These are phyloP conservation scores for Tricholoma saponaceum DNA, from an alignment of 768 basidiomycete species.

Conservation along the genomic window DNA sequence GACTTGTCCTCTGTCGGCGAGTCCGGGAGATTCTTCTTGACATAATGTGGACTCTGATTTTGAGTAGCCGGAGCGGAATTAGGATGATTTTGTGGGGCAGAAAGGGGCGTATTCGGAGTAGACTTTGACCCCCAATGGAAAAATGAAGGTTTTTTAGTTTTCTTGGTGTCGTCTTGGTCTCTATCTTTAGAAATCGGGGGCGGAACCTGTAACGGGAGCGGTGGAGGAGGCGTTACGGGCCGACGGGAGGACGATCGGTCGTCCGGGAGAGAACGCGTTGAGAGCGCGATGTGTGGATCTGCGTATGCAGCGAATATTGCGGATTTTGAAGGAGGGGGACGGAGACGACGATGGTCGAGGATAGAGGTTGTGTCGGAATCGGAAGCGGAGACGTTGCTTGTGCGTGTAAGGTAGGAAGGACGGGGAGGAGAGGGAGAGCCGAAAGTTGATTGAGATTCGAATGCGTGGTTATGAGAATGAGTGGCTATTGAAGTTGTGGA, in stretches of 20 bases:
- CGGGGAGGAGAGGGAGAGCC: conserved; percentile 22
- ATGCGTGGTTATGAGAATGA: too few relatives aligned
- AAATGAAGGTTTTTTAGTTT: conserved; percentile 27
- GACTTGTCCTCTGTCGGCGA: conserved; percentile 24
- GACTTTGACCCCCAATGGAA: conserved; percentile 38
- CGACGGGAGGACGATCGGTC: conserved; percentile 21
- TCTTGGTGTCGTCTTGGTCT: background rate
- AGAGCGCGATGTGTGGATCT: conserved; percentile 47
- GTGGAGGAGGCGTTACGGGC: conserved; percentile 8
- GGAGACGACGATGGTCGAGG: conserved; percentile 35
- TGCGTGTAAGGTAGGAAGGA: conserved; percentile 26
- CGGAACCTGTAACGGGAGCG: conserved; percentile 16
- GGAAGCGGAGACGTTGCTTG: conserved; percentile 36
- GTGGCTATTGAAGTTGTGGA: too few relatives aligned
- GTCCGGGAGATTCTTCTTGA: background rate
- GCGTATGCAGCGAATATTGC: conserved; percentile 59
- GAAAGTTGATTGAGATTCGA: background rate
- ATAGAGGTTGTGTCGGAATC: conserved; percentile 45
- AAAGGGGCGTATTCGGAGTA: background rate
- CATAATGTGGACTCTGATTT: conserved; percentile 13
- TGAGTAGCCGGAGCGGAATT: too few relatives aligned
- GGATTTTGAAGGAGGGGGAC: conserved; percentile 60
- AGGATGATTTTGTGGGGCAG: conserved; percentile 1
- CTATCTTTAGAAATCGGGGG: conserved; percentile 6
- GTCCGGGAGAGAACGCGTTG: conserved; percentile 62